A percentile compares a stretch with the other conserved stretches of the same genome.
Evolutionary conservation across 2,329 filamentous ascomycete species (phyloP).

Genomic region (Didymosphaeria variabile): DNA sequence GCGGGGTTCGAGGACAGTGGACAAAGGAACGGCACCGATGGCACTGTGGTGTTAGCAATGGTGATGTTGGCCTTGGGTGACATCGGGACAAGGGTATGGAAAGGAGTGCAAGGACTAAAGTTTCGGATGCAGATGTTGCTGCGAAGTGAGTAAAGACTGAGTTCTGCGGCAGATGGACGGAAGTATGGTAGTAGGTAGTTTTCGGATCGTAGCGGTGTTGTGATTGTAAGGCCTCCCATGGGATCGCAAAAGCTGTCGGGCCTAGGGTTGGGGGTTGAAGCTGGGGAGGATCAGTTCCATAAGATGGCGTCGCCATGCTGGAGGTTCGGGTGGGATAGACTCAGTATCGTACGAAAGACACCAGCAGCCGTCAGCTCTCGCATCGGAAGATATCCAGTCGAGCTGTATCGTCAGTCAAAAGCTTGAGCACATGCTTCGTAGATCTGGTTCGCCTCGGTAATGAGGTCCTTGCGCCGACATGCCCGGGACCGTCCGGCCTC

Average conservation of each 20-base stretch:
- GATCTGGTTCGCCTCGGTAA: conserved; percentile 5
- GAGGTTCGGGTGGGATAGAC: not conserved
- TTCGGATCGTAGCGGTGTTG: too few species aligned
- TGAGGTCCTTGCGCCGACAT: not conserved
- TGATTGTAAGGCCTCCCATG: too few species aligned
- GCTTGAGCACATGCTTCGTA: not conserved
- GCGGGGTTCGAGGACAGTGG: not conserved
- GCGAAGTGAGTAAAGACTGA: too few species aligned
- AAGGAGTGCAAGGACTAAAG: too few species aligned
- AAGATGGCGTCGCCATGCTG: too few species aligned
- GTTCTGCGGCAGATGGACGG: too few species aligned
- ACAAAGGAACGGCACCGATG: not conserved
- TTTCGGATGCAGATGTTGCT: too few species aligned
- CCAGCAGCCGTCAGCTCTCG: not conserved
- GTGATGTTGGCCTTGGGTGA: not conserved
- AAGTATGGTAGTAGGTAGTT: too few species aligned
- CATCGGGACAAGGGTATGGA: too few species aligned
- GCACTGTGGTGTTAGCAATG: not conserved
- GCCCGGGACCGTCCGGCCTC: not conserved
- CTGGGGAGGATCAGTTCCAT: too few species aligned
- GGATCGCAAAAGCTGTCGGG: too few species aligned
- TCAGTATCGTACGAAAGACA: not conserved
- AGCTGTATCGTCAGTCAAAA: not conserved
- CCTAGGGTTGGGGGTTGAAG: too few species aligned
- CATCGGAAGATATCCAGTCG: not conserved